A percentile compares a stretch with the other conserved stretches of the same genome.
Conservation (phyloP, 2,329 filamentous ascomycete species). For the Colletotrichum sp. region DNA sequence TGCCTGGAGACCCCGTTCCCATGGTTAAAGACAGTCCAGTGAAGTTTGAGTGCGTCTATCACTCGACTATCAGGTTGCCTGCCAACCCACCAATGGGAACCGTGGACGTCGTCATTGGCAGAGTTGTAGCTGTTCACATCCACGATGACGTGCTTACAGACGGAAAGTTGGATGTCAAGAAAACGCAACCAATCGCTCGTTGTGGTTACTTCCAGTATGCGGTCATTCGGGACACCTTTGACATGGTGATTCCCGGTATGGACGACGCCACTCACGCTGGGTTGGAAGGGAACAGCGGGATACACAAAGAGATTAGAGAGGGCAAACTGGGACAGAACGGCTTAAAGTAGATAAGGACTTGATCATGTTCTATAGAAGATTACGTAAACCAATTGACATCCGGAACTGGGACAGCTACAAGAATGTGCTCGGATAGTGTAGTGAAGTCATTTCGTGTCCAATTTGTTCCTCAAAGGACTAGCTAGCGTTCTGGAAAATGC, state of each 20-base stretch:
- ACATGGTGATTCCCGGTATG: constrained; percentile 57
- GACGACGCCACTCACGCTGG: constrained; percentile 19
- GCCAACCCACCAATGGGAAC: constrained; percentile 62
- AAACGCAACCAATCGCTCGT: constrained; percentile 63
- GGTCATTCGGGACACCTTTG: constrained; percentile 60
- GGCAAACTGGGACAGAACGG: constrained; percentile 36
- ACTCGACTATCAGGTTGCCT: constrained; percentile 58
- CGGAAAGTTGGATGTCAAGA: constrained; percentile 58
- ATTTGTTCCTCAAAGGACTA: background rate
- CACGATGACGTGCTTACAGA: constrained; percentile 58
- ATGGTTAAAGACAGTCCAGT: constrained; percentile 62
- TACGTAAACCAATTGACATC: background rate
- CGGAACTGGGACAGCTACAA: background rate
- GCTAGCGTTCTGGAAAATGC: background rate
- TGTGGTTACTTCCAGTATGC: constrained; percentile 67
- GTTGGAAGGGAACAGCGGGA: background rate
- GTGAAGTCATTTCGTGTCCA: background rate
- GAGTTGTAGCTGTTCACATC: constrained; percentile 63
- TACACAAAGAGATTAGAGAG: constrained; percentile 41
- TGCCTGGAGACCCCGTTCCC: constrained; percentile 39
- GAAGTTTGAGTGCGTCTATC: constrained; percentile 63
- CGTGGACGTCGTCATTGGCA: constrained; percentile 62
- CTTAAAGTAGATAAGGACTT: background rate
- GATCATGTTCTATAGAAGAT: background rate
- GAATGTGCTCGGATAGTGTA: background rate